A percentile compares a stretch with the other conserved stretches of the same genome.
These are phyloP conservation scores for Melaleuca alternifolia DNA, from an alignment of 345 rosid species.

Conservation along the genomic window DNA sequence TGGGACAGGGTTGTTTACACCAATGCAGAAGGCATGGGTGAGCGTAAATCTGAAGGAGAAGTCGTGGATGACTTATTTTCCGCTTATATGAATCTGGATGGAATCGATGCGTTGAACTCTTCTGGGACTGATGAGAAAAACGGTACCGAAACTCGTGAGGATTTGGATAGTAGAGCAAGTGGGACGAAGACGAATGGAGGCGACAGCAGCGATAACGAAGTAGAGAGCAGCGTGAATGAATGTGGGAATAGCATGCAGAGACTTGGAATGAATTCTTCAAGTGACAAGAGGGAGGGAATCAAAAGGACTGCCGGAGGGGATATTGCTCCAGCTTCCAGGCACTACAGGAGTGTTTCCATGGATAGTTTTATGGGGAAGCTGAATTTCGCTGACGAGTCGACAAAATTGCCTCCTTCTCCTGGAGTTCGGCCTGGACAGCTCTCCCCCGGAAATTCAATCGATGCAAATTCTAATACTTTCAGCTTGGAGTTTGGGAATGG, in stretches of 20 bases:
- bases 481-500: constrained; percentile 88
- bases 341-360: constrained; percentile 86
- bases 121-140: constrained; percentile 67
- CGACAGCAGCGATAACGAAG: constrained; percentile 87
- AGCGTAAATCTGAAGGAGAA: constrained; percentile 72
- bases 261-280: constrained; percentile 25
- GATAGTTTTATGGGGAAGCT: constrained; percentile 87
- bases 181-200: constrained; percentile 82
- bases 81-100: constrained; percentile 91
- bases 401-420: constrained; percentile 74
- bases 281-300: constrained; percentile 58
- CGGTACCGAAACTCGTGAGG: constrained; percentile 63
- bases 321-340: constrained; percentile 59
- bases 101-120: constrained; percentile 70
- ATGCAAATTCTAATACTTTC: constrained; percentile 49
- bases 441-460: constrained; percentile 56
- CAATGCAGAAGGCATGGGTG: constrained; percentile 54
- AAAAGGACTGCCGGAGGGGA: constrained; percentile 81
- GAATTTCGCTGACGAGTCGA: constrained; percentile 67
- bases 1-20: constrained; percentile 43
- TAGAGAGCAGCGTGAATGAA: constrained; percentile 80
- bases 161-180: constrained; percentile 84
- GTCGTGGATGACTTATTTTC: constrained; percentile 85
- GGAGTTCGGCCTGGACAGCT: constrained; percentile 55
- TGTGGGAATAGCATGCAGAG: constrained; percentile 29